phyloP scores from a whole-genome alignment of 169 alveolate species.

The Pseudocohnilembus persalinus region DNA sequence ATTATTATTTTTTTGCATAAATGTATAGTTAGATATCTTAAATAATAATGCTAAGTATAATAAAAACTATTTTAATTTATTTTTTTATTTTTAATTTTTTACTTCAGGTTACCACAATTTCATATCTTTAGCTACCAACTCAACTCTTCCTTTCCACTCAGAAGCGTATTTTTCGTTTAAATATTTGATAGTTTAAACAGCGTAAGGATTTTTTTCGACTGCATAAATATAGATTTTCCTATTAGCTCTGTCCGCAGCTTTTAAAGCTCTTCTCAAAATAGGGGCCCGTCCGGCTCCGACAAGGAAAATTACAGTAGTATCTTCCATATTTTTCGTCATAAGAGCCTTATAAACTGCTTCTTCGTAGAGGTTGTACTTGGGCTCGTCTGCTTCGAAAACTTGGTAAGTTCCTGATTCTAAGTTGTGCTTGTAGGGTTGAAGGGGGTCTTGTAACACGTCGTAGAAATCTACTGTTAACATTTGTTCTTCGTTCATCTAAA shows the following conservation, averaged over 20 bases:
- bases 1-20: too few species aligned
- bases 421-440: conserved; percentile 74
- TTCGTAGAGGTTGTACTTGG: conserved; percentile 77
- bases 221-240: conserved; percentile 57
- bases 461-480: conserved; percentile 42
- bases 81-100: too few species aligned
- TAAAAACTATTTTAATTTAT: too few species aligned
- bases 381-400: conserved; percentile 77
- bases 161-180: conserved; percentile 25
- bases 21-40: too few species aligned
- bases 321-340: conserved; percentile 14
- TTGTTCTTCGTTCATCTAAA: background rate
- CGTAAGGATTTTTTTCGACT: conserved; percentile 81
- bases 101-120: conserved; percentile 41
- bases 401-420: conserved; percentile 78
- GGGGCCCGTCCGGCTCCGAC: conserved; percentile 91
- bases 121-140: conserved; percentile 72
- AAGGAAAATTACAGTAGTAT: conserved; percentile 56
- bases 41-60: too few species aligned
- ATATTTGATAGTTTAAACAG: conserved; percentile 62
- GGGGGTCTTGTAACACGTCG: conserved; percentile 63
- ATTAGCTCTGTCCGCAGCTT: conserved; percentile 59
- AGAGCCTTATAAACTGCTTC: conserved; percentile 64
- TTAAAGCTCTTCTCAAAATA: conserved; percentile 66
- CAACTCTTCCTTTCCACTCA: conserved; percentile 35